Base-by-base conservation (phyloP, 768 basidiomycete species). In the Suillus cothurnatus region DNA sequence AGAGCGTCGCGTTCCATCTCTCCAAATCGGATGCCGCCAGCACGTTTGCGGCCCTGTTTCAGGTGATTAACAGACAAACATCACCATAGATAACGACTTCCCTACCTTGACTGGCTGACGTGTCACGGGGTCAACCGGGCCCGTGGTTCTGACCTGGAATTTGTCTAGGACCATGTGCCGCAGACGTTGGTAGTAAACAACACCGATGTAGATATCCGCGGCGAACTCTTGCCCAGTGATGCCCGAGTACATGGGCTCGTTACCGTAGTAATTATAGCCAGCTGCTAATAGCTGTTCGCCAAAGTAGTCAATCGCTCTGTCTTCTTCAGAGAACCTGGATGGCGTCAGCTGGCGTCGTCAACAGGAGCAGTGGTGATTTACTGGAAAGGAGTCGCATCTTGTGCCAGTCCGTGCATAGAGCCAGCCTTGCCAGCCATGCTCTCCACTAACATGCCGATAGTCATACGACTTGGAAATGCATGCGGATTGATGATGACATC, bases 101-200 rank as follows among this genome's bases (percentile, higher is more conserved):
- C 84, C 70, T 73, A 91, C 94, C 88, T 98, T 98, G 71, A 99
- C 95, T 61, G 97, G 97, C 76, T 99, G 97, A 69, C 95, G 86
- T 4, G 97, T 99, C 56, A 98, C 82, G 26, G 93, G 91, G 79
- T 99, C 97, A 39, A 99, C 94, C 17, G 97, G 96, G 6, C 97
- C 97, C 23, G 95, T 98, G 31, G 97, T 99, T 69, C 97, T 90
- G 31, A 99, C 97, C 81, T 99, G 97, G 84, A 97, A 99, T 80
- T 99, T 99, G 82, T 99, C 97, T 68, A 97, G 84, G 64, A 99
- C 97, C 97, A 99, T 99, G 84, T 99, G 97, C 70, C 97, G 90
- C 64, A 99, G 84, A 61, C 97, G 91, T 75, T 99, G 97, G 78
- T 99, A 99, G 81, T 99, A 99, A 64, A 99, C 97, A 45, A 98